Percentiles rank a stretch among this genome's conserved stretches.
These are phyloP conservation scores for Rhizomucor pusillus DNA, from an alignment of 371 early-diverging fungal genomes.

Conservation along the genomic window DNA sequence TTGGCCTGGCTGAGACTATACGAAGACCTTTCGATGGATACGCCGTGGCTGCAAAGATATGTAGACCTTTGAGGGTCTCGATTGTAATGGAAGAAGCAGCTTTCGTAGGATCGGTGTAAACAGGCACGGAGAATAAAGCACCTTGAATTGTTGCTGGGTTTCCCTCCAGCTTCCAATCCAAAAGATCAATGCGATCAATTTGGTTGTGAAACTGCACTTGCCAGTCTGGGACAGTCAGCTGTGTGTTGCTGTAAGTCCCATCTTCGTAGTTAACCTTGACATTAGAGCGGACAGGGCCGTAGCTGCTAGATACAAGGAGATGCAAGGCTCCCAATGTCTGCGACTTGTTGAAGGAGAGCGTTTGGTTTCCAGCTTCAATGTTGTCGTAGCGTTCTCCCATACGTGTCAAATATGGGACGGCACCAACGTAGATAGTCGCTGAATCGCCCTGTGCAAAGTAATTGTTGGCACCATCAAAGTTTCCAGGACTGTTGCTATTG, in stretches of 20 bases:
- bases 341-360: not conserved
- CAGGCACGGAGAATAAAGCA: slow-evolving; percentile 16
- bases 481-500: slow-evolving; percentile 5
- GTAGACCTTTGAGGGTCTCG: too few relatives aligned
- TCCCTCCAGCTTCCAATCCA: slow-evolving; percentile 1
- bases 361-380: not conserved
- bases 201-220: slow-evolving; percentile 12
- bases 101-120: slow-evolving; percentile 22
- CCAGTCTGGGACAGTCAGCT: slow-evolving; percentile 29
- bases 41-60: slow-evolving; percentile 1
- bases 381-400: not conserved
- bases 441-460: not conserved
- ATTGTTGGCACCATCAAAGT: slow-evolving; percentile 1
- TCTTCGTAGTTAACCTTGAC: slow-evolving; percentile 21
- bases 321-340: not conserved
- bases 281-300: slow-evolving; percentile 20
- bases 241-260: slow-evolving; percentile 13
- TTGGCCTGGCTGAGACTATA: not conserved
- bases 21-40: not conserved
- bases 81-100: slow-evolving; percentile 7
- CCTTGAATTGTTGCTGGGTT: slow-evolving; percentile 2
- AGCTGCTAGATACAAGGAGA: not conserved
- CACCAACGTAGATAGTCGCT: not conserved
- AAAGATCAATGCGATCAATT: slow-evolving; percentile 7
- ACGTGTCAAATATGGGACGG: not conserved